phyloP scores from a whole-genome alignment of 805 yeast species.

The Saturnispora zaruensis region DNA sequence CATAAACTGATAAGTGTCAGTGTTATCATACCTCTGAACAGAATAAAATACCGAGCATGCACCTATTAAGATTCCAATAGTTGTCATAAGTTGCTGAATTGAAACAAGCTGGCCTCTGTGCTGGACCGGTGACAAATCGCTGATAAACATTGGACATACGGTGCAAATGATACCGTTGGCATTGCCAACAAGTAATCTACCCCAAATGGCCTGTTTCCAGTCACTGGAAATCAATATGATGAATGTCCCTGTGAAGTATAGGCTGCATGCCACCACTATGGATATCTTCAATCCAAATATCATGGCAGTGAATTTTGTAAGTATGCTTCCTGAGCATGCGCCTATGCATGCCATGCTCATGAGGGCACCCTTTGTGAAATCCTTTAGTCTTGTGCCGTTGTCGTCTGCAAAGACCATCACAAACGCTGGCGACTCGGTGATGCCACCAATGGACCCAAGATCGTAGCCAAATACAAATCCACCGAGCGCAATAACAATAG shows the following conservation, averaged over 20 bases:
- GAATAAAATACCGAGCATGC: constrained; percentile 19
- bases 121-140: constrained; percentile 28
- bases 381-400: constrained; percentile 11
- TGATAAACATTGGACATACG: constrained; percentile 30
- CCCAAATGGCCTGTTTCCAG: constrained; percentile 24
- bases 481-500: constrained; percentile 24
- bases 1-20: constrained; percentile 16
- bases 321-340: constrained; percentile 27
- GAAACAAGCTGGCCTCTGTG: constrained; percentile 28
- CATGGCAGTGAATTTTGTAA: constrained; percentile 19
- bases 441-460: constrained; percentile 31
- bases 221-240: constrained; percentile 13
- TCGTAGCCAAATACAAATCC: constrained; percentile 32
- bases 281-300: constrained; percentile 21
- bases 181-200: constrained; percentile 27
- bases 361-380: constrained; percentile 25
- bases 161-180: constrained; percentile 27
- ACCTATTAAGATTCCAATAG: constrained; percentile 29
- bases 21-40: constrained; percentile 8
- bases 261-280: constrained; percentile 18
- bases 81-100: constrained; percentile 27
- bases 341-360: constrained; percentile 26
- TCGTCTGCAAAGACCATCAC: constrained; percentile 20
- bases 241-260: constrained; percentile 19
- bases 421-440: constrained; percentile 26